Base-by-base conservation (phyloP, 768 basidiomycete species). In the Hygrocybe coccinea region DNA sequence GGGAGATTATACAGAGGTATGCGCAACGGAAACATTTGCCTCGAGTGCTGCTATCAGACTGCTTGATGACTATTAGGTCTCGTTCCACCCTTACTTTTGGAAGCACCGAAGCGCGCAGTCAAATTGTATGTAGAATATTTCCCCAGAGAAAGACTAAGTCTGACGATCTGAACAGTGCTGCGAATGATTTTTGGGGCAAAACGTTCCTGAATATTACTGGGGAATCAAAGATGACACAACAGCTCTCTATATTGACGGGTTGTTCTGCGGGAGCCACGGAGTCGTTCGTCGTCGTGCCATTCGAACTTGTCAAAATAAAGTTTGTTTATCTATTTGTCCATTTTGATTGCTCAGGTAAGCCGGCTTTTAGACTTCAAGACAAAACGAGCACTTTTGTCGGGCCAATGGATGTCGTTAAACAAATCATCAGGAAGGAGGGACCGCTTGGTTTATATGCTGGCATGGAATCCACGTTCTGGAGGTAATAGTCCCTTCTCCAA, bases 391-490 rank as follows among this genome's bases (percentile, higher is more conserved):
- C 86, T 1, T 98, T 86, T 73, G 84, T 84, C 22, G 95, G 97
- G 2, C 95, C 97, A 0, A 79, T 93, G 68, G 95, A 95, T 57
- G 95, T 95, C 14, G 80, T 99, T 15, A 85, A 80, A 60, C 84
- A 91, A 62, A 77, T 93, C 25, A 69, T 97, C 47, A 78, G 69
- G 62, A 87, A 85, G 56, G 85, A 91, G 34, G 95, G 95, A 25
- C 49, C 89, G 3, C 72, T 97, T 0, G 95, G 92, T 17, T 72
- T 97, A 22, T 97, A 97, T 66, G 84, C 84, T 21, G 95, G 97
- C 35, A 95, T 98, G 89, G 97, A 98, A 68, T 83, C 92, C 11
- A 98, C 95, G 2, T 95, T 97, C 74, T 97, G 95, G 95, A 82
- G 95, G 91, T 90, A 54, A 35, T 73, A 19, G 51, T 43, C n/a